Conservation (phyloP, 140 eudicot species). For the Anethum foeniculum region DNA sequence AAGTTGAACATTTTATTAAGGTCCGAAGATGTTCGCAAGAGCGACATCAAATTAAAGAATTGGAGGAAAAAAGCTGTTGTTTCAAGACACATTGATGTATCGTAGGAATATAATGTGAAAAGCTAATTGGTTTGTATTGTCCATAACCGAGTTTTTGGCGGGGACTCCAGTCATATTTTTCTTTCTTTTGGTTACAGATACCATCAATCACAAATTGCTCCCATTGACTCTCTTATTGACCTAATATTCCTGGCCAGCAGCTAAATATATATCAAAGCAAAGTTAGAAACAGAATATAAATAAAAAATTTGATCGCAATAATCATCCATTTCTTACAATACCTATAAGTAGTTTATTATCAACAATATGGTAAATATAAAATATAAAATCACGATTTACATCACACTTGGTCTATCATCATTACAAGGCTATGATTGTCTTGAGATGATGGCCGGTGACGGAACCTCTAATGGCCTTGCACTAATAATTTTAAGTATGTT, state of each 20-base stretch:
- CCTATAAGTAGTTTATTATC: background rate
- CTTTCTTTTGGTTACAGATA: background rate
- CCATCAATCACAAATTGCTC: background rate
- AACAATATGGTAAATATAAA: background rate
- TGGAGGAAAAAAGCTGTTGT: background rate
- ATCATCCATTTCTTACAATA: background rate
- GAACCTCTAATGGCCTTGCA: no score
- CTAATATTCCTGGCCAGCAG: background rate
- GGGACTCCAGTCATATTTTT: background rate
- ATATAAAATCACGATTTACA: background rate
- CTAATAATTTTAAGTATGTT: no score
- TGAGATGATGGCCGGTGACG: no score
- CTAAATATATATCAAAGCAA: background rate
- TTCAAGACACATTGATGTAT: background rate
- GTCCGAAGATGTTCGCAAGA: slow-evolving; percentile 7
- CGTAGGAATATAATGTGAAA: background rate
- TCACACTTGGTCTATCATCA: background rate
- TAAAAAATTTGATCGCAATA: background rate
- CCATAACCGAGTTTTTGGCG: background rate
- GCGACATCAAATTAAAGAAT: slow-evolving; percentile 7
- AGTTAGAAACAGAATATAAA: background rate
- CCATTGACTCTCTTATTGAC: background rate
- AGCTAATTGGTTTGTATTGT: background rate
- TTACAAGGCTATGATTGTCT: background rate
- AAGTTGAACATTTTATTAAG: background rate